Conservation (phyloP, 2,329 filamentous ascomycete species). For the Colletotrichum tanaceti region DNA sequence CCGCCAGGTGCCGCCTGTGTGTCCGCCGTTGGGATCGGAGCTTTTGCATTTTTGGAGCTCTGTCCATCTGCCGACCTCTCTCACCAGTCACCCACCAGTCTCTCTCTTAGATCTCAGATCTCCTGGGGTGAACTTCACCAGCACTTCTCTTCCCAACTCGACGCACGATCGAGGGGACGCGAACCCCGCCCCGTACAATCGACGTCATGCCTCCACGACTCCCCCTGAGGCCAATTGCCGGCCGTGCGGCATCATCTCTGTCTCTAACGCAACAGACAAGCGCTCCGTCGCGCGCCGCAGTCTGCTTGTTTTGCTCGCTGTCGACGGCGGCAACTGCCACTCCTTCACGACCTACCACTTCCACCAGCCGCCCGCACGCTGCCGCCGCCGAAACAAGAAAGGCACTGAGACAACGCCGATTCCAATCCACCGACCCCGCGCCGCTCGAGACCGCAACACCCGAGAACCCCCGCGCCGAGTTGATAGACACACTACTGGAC, state of each 20-base stretch:
- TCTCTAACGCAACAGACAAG: conserved; percentile 22
- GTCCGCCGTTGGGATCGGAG: conserved; percentile 18
- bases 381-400: neutral
- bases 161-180: neutral
- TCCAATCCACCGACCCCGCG: conserved; percentile 32
- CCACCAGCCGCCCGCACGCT: neutral
- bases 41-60: conserved; percentile 34
- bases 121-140: conserved; percentile 2
- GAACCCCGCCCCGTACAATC: neutral
- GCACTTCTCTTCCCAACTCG: neutral
- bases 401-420: conserved; percentile 20
- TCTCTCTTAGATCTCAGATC: neutral
- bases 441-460: conserved; percentile 13
- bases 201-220: conserved; percentile 47
- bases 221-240: conserved; percentile 46
- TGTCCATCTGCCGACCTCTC: conserved; percentile 33
- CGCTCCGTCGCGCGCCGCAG: conserved; percentile 27
- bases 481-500: conserved; percentile 68
- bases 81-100: no score
- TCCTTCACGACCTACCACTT: conserved; percentile 15
- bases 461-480: conserved; percentile 59
- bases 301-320: conserved; percentile 42
- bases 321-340: conserved; percentile 14
- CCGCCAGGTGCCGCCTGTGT: conserved; percentile 1
- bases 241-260: conserved; percentile 36